Base-by-base conservation (phyloP, 768 basidiomycete species). In the Psilocybe sp. region DNA sequence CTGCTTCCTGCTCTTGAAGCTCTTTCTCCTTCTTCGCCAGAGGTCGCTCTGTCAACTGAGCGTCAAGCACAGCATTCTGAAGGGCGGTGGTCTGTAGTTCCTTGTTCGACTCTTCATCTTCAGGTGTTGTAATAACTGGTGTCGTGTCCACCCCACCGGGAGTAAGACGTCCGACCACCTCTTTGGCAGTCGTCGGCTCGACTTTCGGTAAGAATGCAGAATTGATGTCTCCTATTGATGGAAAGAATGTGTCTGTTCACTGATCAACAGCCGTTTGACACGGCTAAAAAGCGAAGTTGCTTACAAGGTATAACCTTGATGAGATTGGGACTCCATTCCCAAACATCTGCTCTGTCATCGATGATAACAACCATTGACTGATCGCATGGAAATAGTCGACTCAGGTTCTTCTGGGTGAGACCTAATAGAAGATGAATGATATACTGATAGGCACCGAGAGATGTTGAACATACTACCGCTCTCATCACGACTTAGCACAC, bases 301-400 rank as follows among this genome's bases (percentile, higher is more conserved):
- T 69, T 53, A 95, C 95, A 99, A 48, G 96, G 96, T 18, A 98
- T 82, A 50, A 98, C 96, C 74, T 98, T 96, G 64, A 98, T 80
- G 35, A 99, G 77, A 68, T 99, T 98, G 2, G 95, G 93, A 61
- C 90, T 90, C 82, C 93, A 93, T 61, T 93, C 91, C 97, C 97
- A 99, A 31, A 99, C 96, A 63, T 99, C 97, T 3, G 92, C 89
- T 19, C 97, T 85, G 70, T 99, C 97, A 68, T 99, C 97, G 51
- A 99, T 98, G 59, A 99, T 90, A 57, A 98, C 96, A 1, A 98
- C 96, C 96, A 97, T 99, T 19, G 92, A 93, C 35, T 91, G 93
- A 68, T 98, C 96, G 49, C 91, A 93, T 5, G 97, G 97, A 64
- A 99, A 99, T 42, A 99, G 69, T 23, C 97, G 78, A 64, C 92